phyloP scores from a whole-genome alignment of 768 basidiomycete genomes.

The Boletus huronensis region DNA sequence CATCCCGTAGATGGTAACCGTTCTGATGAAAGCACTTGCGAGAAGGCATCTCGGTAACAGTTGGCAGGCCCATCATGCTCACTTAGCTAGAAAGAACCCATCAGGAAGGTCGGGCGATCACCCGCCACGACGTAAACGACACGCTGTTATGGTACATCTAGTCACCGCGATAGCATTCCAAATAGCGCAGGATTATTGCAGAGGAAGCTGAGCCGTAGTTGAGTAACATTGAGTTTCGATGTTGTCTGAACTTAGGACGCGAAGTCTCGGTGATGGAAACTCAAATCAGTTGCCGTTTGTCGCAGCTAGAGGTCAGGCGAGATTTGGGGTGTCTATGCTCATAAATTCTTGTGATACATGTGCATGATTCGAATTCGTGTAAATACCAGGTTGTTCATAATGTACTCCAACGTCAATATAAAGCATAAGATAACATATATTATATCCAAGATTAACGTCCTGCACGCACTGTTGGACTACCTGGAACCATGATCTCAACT shows the following conservation, averaged over 20 bases:
- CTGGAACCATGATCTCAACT: slow-evolving; percentile 18
- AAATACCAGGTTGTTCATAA: slow-evolving; percentile 14
- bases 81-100: neutral
- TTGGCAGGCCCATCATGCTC: neutral
- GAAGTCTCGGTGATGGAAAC: neutral
- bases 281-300: neutral
- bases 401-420: slow-evolving; percentile 9
- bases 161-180: neutral
- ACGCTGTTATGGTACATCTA: neutral
- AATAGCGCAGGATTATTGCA: neutral
- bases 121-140: neutral
- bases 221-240: neutral
- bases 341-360: slow-evolving; percentile 3
- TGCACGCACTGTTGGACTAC: slow-evolving; percentile 20
- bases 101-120: neutral
- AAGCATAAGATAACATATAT: slow-evolving; percentile 8
- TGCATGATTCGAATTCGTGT: neutral
- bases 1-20: no score
- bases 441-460: slow-evolving; percentile 13
- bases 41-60: no score
- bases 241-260: neutral
- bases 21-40: no score
- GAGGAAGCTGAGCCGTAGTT: neutral
- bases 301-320: neutral
- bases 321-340: neutral